Base-by-base conservation (phyloP, 2,329 filamentous ascomycete genomes). In the Arthrobotrys entomopaga region DNA sequence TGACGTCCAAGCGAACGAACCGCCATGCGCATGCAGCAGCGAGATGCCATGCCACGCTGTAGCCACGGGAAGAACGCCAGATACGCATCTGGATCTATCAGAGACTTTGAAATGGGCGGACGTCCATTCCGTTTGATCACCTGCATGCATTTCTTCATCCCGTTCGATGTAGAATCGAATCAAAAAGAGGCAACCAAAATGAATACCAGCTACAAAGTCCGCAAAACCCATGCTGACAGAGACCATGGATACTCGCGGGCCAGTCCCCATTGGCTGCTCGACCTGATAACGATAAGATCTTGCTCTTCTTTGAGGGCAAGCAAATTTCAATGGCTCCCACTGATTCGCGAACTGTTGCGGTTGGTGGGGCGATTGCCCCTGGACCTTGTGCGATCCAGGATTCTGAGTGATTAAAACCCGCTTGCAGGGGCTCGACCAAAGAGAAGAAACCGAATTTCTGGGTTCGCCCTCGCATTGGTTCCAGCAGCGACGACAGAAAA, bases 321-420 rank as follows among this genome's bases (percentile, higher is more conserved):
- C 56, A 60, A 69, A 60, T 66, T 72, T 58, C 54, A 34, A 24
- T 19, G 49, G 52, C 46, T 54, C 54, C 42, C 49, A 50, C 42
- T 73, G 69, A 73, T 73, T 73, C 60, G 69, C 69, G 69, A 73
- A 56, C 38, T 65, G 38, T 0, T 56, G 56, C 54, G 38, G 34
- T 19, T 19, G 38, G 64, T 67, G 64, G 64, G 64, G 64, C 50
- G 50, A 54, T 54, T 49, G 20, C 69, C 69, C 69, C 69, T 73
- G 61, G 69, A 65, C 69, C 69, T 73, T 73, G 29, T 34, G 69
- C 69, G 65, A 56, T 56, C 54, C 60, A 61, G 54, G 56, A 61
- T 73, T 65, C 59, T 73, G 69, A 73, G 69, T 65, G 69, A 73
- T 73, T 73, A 73, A 71, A 73, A 56, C 69, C 65, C 60, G 56